Evolutionary conservation across 768 basidiomycete species (phyloP), one percentile per base, ranked within the genome.

Genomic region (Amanita pseudoporphyria): DNA sequence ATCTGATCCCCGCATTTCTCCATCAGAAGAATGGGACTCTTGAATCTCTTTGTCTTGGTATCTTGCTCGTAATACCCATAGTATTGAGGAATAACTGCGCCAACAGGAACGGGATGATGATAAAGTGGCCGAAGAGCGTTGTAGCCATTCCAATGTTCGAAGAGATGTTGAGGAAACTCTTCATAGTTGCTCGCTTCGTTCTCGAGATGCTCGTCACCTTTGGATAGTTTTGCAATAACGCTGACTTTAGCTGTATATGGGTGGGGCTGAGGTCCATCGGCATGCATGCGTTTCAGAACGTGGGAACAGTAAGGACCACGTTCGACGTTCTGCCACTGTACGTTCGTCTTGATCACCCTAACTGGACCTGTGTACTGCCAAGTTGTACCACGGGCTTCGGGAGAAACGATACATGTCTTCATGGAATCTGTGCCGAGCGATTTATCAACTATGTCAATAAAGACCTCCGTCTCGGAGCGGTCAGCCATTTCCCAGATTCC

Each of bases 21-120:
- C 0, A 74, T 41, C 10, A 76, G 62, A 18, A 76, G 50, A 35
- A 74, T 69, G 0, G 72, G 68, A 51, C 72, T 72, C 30, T 64
- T 56, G 53, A 67, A 67, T 36, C 47, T n/a, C n/a, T 13, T 31
- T 9, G 39, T 28, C 6, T 40, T 40, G 24, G 33, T 52, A 6
- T 55, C 35, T 9, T 6, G 7, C 45, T 6, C 57, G 54, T 82
- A 84, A 60, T 77, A 79, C 1, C 83, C 81, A 54, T 78, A 84
- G 60, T 74, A 84, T 58, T 81, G 79, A 0, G 82, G 81, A 3
- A 78, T 74, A 41, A 82, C 41, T 0, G 82, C 70, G 6, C 67
- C 64, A 3, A 75, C 64, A 2, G 77, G 76, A 0, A 72, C 68
- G 0, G 78, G 72, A 53, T 69, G 56, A 26, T 69, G 56, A 30